These are phyloP conservation scores for Eucalyptus sideroxylon DNA, from an alignment of 345 rosid species.

Conservation along the genomic window DNA sequence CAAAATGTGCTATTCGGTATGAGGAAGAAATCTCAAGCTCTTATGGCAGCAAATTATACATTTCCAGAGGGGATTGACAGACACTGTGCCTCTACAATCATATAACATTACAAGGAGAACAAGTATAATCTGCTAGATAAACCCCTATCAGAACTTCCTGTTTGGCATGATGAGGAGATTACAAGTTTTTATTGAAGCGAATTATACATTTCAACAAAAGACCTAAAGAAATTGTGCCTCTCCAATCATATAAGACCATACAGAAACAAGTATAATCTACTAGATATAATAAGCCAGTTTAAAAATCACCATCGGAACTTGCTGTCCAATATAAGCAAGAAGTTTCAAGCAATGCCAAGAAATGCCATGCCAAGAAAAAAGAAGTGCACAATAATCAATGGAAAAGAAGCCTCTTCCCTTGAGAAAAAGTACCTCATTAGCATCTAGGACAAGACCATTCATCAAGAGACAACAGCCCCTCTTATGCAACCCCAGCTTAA, in stretches of 20 bases:
- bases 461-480: constrained; percentile 61
- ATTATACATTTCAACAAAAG: neutral
- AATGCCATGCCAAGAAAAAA: neutral
- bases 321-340: neutral
- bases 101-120: neutral
- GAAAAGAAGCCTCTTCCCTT: neutral
- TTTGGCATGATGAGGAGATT: neutral
- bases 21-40: neutral
- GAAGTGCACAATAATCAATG: neutral
- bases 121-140: neutral
- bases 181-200: neutral
- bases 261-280: neutral
- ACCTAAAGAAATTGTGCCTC: neutral
- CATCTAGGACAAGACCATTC: constrained; percentile 93
- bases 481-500: constrained; percentile 80
- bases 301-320: neutral
- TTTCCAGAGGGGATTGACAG: neutral
- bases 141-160: neutral
- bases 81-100: neutral
- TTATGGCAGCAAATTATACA: neutral
- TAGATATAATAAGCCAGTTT: neutral
- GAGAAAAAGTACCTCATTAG: constrained; percentile 56
- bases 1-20: neutral
- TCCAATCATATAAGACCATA: neutral
- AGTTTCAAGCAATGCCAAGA: neutral